Percentiles rank a stretch among this genome's conserved stretches.
Evolutionary conservation across 2,329 filamentous ascomycete species (phyloP).

Genomic region (Raffaelea arxii): DNA sequence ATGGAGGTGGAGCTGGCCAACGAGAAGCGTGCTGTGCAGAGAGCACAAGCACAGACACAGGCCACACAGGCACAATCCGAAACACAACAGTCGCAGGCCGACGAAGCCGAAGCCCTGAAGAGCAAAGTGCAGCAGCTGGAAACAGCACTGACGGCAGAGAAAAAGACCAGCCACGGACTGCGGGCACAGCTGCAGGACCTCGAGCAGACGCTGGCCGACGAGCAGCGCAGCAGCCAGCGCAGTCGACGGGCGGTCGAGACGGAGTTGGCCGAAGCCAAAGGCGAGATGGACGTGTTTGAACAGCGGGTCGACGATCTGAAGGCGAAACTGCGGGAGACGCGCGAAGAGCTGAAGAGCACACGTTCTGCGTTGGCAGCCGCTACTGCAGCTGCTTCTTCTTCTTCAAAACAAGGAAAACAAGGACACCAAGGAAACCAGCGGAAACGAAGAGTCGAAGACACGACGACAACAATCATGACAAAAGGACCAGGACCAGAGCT

Average conservation of each 20-base stretch:
- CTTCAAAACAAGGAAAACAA: too few species aligned
- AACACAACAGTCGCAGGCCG: conserved; percentile 19
- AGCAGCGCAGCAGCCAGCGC: conserved; percentile 37
- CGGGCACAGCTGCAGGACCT: conserved; percentile 23
- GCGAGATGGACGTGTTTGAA: conserved; percentile 55
- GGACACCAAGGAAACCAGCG: conserved; percentile 27
- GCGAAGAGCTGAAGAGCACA: conserved; percentile 61
- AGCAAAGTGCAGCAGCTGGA: conserved; percentile 14
- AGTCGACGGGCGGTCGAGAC: conserved; percentile 37
- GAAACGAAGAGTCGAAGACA: conserved; percentile 36
- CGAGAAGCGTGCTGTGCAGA: conserved; percentile 61
- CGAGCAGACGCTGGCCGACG: conserved; percentile 24
- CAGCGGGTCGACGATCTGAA: conserved; percentile 61
- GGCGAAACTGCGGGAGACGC: conserved; percentile 58
- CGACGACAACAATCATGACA: too few species aligned
- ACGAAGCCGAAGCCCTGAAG: conserved; percentile 33
- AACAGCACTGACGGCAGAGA: conserved; percentile 15
- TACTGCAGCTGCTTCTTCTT: conserved; percentile 17
- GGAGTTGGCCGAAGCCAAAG: conserved; percentile 52
- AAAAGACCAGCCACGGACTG: conserved; percentile 11
- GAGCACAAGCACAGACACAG: conserved; percentile 34
- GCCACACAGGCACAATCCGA: conserved; percentile 22
- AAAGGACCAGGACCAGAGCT: conserved; percentile 40
- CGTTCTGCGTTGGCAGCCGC: conserved; percentile 31
- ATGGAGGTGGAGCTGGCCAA: conserved; percentile 75